Evolutionary conservation across 2,329 filamentous ascomycete species (phyloP).

Genomic region (Phialophora macrospora): DNA sequence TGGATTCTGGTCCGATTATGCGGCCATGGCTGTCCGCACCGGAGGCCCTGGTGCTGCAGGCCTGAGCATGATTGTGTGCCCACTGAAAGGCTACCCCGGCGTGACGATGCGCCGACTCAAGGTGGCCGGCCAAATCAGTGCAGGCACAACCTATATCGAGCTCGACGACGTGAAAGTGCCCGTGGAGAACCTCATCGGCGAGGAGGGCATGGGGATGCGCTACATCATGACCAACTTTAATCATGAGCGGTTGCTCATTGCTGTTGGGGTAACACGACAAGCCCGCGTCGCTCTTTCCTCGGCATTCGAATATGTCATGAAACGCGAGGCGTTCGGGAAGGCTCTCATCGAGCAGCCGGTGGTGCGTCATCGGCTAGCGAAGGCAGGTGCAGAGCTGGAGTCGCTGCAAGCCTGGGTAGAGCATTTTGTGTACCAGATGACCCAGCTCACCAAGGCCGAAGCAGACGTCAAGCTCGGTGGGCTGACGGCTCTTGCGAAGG

Average conservation of each 20-base stretch:
- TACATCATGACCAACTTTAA: slow-evolving; percentile 83
- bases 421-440: slow-evolving; percentile 52
- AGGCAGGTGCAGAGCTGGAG: slow-evolving; percentile 70
- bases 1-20: slow-evolving; percentile 71
- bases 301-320: slow-evolving; percentile 67
- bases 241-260: slow-evolving; percentile 72
- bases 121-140: slow-evolving; percentile 67
- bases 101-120: slow-evolving; percentile 71
- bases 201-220: slow-evolving; percentile 72
- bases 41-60: slow-evolving; percentile 67
- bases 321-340: slow-evolving; percentile 70
- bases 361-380: slow-evolving; percentile 73
- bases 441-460: slow-evolving; percentile 58
- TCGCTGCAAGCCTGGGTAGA: slow-evolving; percentile 71
- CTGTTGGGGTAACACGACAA: slow-evolving; percentile 67
- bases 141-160: slow-evolving; percentile 76
- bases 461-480: slow-evolving; percentile 65
- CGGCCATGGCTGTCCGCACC: slow-evolving; percentile 74
- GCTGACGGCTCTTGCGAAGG: slow-evolving; percentile 72
- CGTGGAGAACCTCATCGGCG: slow-evolving; percentile 70
- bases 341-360: slow-evolving; percentile 75
- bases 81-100: slow-evolving; percentile 68
- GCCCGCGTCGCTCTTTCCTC: slow-evolving; percentile 64
- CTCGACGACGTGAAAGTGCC: slow-evolving; percentile 76
- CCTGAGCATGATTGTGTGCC: slow-evolving; percentile 70